Conservation (phyloP, 371 early-diverging fungal species). For the Enterocytospora artemiae region DNA sequence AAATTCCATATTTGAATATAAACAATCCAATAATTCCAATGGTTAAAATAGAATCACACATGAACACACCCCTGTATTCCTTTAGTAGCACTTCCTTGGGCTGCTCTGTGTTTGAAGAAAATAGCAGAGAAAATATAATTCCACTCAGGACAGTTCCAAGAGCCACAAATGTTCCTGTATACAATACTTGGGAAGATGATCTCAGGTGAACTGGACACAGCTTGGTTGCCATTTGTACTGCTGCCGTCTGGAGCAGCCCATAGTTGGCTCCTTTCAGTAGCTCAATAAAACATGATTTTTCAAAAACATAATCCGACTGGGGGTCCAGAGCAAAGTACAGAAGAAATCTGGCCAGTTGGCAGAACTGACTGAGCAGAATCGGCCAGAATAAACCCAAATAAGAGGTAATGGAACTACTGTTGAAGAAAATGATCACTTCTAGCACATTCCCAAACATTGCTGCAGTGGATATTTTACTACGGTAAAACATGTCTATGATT, state of each 20-base stretch:
- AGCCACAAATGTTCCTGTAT: conserved; percentile 56
- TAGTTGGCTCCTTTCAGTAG: conserved; percentile 58
- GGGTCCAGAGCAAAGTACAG: conserved; percentile 38
- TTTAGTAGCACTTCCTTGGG: conserved; percentile 3
- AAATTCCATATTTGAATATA: conserved; percentile 48
- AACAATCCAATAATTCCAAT: conserved; percentile 38
- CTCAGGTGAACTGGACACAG: conserved; percentile 55
- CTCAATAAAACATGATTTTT: conserved; percentile 50
- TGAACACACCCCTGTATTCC: conserved; percentile 36
- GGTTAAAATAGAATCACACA: conserved; percentile 40
- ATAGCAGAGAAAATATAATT: conserved; percentile 30
- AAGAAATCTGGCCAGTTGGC: conserved; percentile 52
- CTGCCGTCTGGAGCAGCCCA: conserved; percentile 56
- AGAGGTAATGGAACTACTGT: conserved; percentile 23
- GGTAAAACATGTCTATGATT: conserved; percentile 28
- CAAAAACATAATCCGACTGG: conserved; percentile 37
- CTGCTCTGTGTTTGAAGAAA: conserved; percentile 1
- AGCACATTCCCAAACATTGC: conserved; percentile 53
- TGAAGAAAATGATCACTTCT: conserved; percentile 56
- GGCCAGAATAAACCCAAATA: conserved; percentile 56
- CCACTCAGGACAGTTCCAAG: conserved; percentile 54
- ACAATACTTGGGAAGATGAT: conserved; percentile 56
- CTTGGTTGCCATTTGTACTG: conserved; percentile 54
- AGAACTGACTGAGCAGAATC: conserved; percentile 51
- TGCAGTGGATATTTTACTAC: conserved; percentile 44